A percentile compares a stretch with the other conserved stretches of the same genome.
phyloP scores from a whole-genome alignment of 306 rosid species.

The Biancaea sappan region DNA sequence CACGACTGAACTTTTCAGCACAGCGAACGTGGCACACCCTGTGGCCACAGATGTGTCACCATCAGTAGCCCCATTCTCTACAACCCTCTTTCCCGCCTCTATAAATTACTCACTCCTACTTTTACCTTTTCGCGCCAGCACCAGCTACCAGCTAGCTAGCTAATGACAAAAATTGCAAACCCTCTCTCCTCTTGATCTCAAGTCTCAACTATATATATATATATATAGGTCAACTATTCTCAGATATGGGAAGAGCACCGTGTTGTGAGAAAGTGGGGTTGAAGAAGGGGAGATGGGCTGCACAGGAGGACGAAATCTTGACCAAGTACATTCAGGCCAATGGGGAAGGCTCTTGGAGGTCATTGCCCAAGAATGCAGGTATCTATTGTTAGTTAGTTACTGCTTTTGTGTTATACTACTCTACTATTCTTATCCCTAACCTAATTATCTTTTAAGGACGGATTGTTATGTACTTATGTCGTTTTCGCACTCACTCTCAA shows the following conservation, averaged over 20 bases:
- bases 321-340: conserved; percentile 61
- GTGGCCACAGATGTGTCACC: conserved; percentile 40
- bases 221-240: too few species aligned
- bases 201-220: too few species aligned
- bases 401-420: too few species aligned
- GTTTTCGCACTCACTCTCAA: background rate
- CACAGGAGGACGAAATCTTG: conserved; percentile 72
- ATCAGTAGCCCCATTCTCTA: conserved; percentile 7
- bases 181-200: background rate
- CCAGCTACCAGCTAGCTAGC: background rate
- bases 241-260: conserved; percentile 78
- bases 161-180: background rate
- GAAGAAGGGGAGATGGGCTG: conserved; percentile 86
- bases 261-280: conserved; percentile 84
- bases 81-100: conserved; percentile 3
- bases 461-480: background rate
- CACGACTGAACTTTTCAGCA: conserved; percentile 48
- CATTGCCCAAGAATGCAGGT: conserved; percentile 89
- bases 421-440: too few species aligned
- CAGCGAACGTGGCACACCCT: conserved; percentile 63
- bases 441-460: too few species aligned
- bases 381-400: too few species aligned
- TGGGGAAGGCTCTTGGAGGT: conserved; percentile 94
- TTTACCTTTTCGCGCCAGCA: background rate
- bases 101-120: conserved; percentile 26